Base-by-base conservation (phyloP, 176 grass and related monocot species). In the Lolium multiflorum region DNA sequence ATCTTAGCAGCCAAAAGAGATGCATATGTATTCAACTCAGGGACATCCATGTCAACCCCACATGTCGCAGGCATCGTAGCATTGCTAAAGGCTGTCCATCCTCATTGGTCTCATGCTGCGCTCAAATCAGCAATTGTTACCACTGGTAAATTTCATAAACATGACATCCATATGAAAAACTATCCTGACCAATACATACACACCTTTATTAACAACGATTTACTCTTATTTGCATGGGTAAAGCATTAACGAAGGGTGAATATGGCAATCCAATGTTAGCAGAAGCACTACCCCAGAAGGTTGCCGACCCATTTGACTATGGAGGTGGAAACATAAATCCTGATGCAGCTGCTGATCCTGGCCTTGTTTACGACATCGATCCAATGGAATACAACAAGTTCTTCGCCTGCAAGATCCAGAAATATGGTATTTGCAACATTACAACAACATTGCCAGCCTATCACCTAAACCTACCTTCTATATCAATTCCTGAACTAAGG, bases 251-350 rank as follows among this genome's bases (percentile, higher is more conserved):
- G 14, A 78, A 22, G 62, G 83, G 88, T 11, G 74, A 58, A n/a
- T 67, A 79, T 26, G 88, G 85, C 35, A 73, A 86, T 58, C 82
- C 91, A 0, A 83, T 90, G 78, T 9, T 76, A 64, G 88, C 91
- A 18, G 86, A 90, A 64, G 88, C 78, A 5, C 10, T 50, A n/a
- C 85, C 85, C 38, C 61, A 58, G 11, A 90, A 93, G 72, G 41
- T 80, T 20, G 88, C 88, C 6, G 85, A 93, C 70, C 85, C 91
- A 28, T 93, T 93, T 13, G 88, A 93, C 65, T 90, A 86, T 35
- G 91, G 88, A 51, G 82, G 91, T 18, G 88, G 91, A 7, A 47
- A 89, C 59, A 86, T 93, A 24, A 81, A 88, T 54, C 91, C 88
- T 16, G 76, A 90, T 21, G 77, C 21, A 59, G 91, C 91, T 5